Conservation (phyloP, 202 grass and related monocot genomes). For the Panicum virgatum region DNA sequence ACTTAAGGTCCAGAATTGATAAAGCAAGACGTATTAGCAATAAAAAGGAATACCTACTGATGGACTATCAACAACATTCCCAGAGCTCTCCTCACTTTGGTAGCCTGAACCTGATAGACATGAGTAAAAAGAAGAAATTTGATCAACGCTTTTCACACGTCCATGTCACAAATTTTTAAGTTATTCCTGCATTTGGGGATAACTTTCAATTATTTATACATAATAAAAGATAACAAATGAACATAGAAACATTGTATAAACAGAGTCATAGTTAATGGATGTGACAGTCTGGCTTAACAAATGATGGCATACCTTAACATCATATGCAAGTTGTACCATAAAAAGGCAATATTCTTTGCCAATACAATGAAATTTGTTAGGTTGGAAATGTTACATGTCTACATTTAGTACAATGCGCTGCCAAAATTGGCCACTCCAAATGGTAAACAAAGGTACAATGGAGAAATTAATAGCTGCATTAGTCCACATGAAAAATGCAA, state of each 20-base stretch:
- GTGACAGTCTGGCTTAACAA: neutral
- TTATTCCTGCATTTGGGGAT: neutral
- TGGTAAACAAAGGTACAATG: neutral
- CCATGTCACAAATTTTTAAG: neutral
- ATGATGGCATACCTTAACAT: neutral
- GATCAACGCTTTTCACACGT: neutral
- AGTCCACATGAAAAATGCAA: neutral
- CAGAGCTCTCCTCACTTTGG: slow-evolving; percentile 82
- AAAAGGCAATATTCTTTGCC: neutral
- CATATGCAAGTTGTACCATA: neutral
- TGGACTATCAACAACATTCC: slow-evolving; percentile 60
- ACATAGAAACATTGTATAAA: neutral
- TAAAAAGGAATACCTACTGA: slow-evolving; percentile 54
- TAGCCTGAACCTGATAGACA: slow-evolving; percentile 71
- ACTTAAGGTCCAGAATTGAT: neutral
- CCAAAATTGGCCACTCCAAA: neutral
- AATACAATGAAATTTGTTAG: neutral
- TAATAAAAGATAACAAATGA: neutral
- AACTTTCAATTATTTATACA: neutral
- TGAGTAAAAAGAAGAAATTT: neutral
- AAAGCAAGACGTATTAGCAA: neutral
- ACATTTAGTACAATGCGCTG: neutral
- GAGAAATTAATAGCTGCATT: neutral
- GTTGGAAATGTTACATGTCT: neutral
- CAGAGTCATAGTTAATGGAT: neutral